Base-by-base conservation (phyloP, 306 rosid genomes). In the Pyrus pyrifolia region DNA sequence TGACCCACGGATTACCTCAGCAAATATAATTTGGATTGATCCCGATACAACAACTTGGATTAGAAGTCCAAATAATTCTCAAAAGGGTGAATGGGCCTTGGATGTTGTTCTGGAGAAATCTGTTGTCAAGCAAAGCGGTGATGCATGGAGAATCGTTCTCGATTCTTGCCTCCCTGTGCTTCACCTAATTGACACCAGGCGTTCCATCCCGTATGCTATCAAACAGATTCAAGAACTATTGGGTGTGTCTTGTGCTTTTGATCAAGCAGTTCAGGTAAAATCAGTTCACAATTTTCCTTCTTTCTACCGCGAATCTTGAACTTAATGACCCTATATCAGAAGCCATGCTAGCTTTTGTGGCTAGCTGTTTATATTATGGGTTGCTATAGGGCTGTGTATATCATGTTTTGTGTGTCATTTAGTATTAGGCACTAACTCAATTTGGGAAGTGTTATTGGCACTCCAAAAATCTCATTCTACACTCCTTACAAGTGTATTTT, bases 151-250 rank as follows among this genome's bases (percentile, higher is more conserved):
- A 83, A 86, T 83, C 74, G 87, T 92, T 17, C 83, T 90, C 3
- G 97, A 95, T 73, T 92, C 89, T 5, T 95, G 99, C 83, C 96
- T 95, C 77, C 93, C 97, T 11, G 92, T 95, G 52, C 87, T 95
- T 61, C 97, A 92, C 81, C 80, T 95, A 83, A 89, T 95, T 83
- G 97, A 95, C 77, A 89, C 92, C 33, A 84, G 87, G n/a, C 96
- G 97, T 38, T 92, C 97, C 17, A 81, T 88, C 30, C 97, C 99
- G 22, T 92, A 92, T 62, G 92, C 97, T 19, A 86, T 92, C 19
- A 90, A 95, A 85, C 97, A 95, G 83, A 81, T 89, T 76, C 97
- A 95, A 66, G 92, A 90, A 49, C 73, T 95, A 83, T 81, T 95
- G 70, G 99, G 99, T 57, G 79, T 95, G 72, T 88, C 99, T 71